A percentile compares a stretch with the other conserved stretches of the same genome.
Conservation (phyloP, 2,329 filamentous ascomycete species). For the Chaetomiaceae sp. region DNA sequence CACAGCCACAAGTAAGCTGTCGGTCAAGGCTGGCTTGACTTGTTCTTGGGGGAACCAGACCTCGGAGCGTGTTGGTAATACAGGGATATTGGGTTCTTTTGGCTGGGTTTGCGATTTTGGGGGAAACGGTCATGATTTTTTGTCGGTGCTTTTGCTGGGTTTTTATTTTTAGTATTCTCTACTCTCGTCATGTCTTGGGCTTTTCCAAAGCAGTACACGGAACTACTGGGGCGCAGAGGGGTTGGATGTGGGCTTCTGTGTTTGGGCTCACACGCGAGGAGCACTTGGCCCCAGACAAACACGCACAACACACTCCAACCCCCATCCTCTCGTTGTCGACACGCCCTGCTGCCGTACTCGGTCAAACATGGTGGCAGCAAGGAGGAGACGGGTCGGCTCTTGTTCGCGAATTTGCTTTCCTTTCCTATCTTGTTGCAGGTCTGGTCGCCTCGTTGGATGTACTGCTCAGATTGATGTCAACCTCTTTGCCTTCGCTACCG, state of each 20-base stretch:
- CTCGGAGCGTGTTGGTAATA: background rate
- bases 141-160: background rate
- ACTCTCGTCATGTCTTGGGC: background rate
- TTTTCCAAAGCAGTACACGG: slow-evolving; percentile 6
- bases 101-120: slow-evolving; percentile 1
- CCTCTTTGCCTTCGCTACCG: slow-evolving; percentile 10
- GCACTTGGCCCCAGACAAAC: too few species aligned
- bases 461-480: slow-evolving; percentile 21
- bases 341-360: too few species aligned
- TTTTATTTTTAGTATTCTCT: background rate
- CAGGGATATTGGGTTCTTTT: slow-evolving; percentile 3
- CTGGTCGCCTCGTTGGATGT: slow-evolving; percentile 10
- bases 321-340: too few species aligned
- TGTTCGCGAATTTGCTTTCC: too few species aligned
- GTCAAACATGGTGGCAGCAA: too few species aligned
- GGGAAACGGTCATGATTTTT: slow-evolving; percentile 1
- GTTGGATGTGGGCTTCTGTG: background rate
- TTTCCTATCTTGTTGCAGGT: background rate
- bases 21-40: background rate
- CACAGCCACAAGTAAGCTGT: slow-evolving; percentile 34
- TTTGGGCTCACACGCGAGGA: too few species aligned
- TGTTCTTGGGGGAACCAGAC: background rate
- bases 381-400: too few species aligned
- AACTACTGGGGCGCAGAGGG: background rate
- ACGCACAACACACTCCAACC: too few species aligned